Conservation (phyloP, 2,329 filamentous ascomycete species). For the Ophiostoma sp. region DNA sequence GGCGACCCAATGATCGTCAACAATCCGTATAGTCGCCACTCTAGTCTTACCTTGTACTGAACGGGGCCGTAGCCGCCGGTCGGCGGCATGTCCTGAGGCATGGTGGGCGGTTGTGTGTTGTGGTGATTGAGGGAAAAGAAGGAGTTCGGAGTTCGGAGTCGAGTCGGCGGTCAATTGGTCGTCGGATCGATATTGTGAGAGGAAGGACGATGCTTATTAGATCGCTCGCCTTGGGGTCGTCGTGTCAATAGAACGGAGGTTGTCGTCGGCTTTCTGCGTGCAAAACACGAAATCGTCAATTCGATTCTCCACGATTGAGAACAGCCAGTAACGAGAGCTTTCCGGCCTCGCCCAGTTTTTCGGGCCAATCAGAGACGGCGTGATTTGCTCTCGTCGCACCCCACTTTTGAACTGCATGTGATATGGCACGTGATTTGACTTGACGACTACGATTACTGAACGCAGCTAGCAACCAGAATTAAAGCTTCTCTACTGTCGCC, state of each 20-base stretch:
- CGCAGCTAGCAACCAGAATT: not conserved
- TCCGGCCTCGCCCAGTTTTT: not conserved
- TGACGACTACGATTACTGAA: not conserved
- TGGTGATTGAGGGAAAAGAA: not conserved
- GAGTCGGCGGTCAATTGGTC: constrained; percentile 3
- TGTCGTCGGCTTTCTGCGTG: constrained; percentile 10
- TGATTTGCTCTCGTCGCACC: not conserved
- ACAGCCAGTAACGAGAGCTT: constrained; percentile 3
- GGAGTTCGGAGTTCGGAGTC: not conserved
- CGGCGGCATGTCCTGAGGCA: constrained; percentile 98
- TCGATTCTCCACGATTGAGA: not conserved
- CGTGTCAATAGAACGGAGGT: not conserved
- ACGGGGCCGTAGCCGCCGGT: constrained; percentile 91
- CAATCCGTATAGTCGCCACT: not conserved
- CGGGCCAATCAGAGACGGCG: constrained; percentile 18
- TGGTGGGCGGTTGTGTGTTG: constrained; percentile 49
- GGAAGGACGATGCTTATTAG: not conserved
- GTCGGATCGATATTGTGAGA: not conserved
- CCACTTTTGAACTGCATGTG: not conserved
- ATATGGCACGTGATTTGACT: not conserved
- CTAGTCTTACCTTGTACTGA: constrained; percentile 78
- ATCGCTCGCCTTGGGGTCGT: not conserved
- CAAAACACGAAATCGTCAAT: constrained; percentile 8
- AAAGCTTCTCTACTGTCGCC: too few relatives aligned
- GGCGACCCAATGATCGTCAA: not conserved